Evolutionary conservation across 352 stramenopile species (phyloP), one percentile per base, ranked within the genome.

Genomic region (Pythium pectinolyticum): DNA sequence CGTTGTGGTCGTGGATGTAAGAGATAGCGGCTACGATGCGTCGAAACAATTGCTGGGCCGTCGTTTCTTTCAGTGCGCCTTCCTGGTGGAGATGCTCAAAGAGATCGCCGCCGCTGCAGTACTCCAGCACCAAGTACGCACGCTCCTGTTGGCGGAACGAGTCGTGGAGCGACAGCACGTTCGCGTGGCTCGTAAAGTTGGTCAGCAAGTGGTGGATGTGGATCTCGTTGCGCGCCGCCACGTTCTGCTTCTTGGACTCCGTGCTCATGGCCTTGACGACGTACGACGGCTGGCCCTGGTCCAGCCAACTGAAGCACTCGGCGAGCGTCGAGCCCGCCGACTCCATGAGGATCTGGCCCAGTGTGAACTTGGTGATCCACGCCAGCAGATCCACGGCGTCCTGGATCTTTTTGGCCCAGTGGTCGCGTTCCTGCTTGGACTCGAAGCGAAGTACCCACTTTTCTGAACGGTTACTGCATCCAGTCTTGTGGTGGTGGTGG

Each of bases 381-480:
- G 66, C 61, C 12, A 88, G 69, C 57, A 90, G 64, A 28, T 90
- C 82, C 20, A 88, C 61, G 14, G 78, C 71, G 62, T 90, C 79
- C 67, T 90, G 78, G 25, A 87, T 68, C 19, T 86, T 75, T 57
- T 85, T 84, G 34, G 77, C 78, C 73, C 78, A 88, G 45, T 52
- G 28, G 54, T 88, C 82, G 22, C 79, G 78, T 62, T 90, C 82
- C 45, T 75, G 80, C 67, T 90, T 90, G n/a, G 70, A 84, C 24
- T 88, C 76, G 25, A 90, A 90, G 37, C 80, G 84, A 27, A 90
- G 75, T 19, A 88, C 74, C 82, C 82, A 90, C 59, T 83, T 86
- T 57, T 81, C 80, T n/a, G n/a, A n/a, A n/a, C n/a, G n/a, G n/a
- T n/a, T n/a, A n/a, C n/a, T n/a, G n/a, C n/a, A n/a, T n/a, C n/a